Evolutionary conservation across 805 yeast species (phyloP), one percentile per base, ranked within the genome.

Genomic region (Kuraishia capsulata): DNA sequence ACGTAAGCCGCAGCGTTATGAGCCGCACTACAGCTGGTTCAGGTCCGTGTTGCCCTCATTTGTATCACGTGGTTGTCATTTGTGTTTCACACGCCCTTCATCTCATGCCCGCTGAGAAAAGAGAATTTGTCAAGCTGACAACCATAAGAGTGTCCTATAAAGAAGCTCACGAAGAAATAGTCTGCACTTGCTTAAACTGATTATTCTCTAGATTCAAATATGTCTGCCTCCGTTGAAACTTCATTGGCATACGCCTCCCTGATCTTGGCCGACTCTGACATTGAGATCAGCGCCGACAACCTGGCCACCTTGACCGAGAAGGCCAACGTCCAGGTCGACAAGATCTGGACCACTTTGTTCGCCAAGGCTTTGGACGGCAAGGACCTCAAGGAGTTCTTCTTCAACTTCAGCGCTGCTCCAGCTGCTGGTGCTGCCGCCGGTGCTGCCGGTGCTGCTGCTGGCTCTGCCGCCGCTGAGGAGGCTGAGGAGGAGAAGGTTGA

Each of bases 211-310:
- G 44, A 32, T 40, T 42, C 44, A 23, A 8, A 34, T 4, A 37
- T 16, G 33, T 20, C 28, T 43, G 84, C 85, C 92, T 82, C 95
- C 65, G 61, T 76, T 59, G 95, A 87, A 81, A 75, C 94, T 63
- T 84, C 95, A 64, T 82, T 87, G 63, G 83, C 96, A 53, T 88
- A 87, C 84, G 97, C 98, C 67, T 95, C 97, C 63, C 77, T 90
- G 68, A 89, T 90, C 75, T 80, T 90, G 70, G 95, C 97, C 54
- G 98, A 90, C 64, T 84, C 97, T 60, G 96, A 88, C 55, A 73
- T 88, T 60, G 96, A 89, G 69, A 80, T 90, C 78, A 76, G 95
- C 46, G 53, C 88, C 55, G 89, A 80, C 64, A 82, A 82, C 75
- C 75, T 83, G 62, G 60, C 73, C 60, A 71, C 85, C 59, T 67